Evolutionary conservation across 1,139 yeast genomes (phyloP), one percentile per base, ranked within the genome.

Genomic region (Saccharomyces uvarum): DNA sequence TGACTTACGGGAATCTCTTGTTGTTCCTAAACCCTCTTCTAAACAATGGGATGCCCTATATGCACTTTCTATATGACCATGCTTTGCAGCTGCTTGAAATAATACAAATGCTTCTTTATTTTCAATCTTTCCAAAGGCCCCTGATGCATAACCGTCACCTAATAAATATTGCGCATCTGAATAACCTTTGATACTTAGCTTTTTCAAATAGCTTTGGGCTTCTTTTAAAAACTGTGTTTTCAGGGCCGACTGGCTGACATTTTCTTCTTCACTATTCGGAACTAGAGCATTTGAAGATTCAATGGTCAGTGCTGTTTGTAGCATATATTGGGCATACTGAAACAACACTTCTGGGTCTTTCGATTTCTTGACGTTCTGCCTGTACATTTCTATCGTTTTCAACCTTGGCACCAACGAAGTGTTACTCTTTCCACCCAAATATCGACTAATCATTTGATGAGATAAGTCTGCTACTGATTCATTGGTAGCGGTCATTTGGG

Each of bases 1-100:
- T 1, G 96, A 93, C 64, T 89, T 85, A 56, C 96, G 79, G 0
- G 96, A 83, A 70, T 93, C 97, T 64, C 95, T 80, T 16, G 90
- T 84, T 5, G 95, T 87, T 4, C 99, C 99, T 72, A 91, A 76
- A 5, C 98, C 98, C 72, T 89, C 95, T 71, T 91, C 96, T 63
- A 84, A 87, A 70, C 97, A 91, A 57, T 87, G 80, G 0, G 97
- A 89, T 0, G 97, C 87, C 64, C 98, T 80, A 70, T 87, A 93
- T 0, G 97, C 91, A 53, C 95, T 83, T 69, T 93, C 98, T 9
- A 86, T 78, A 67, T 93, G 98, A 24, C 93, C 95, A 62, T 88
- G 93, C 69, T 91, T 93, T 5, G 97, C 97, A 6, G 98, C 97
- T 38, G 88, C 76, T 67, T 86, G 91, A 69, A 93, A 93, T 54